These are phyloP conservation scores for Jacaranda mimosifolia DNA, from an alignment of 257 asterid species.

Conservation along the genomic window DNA sequence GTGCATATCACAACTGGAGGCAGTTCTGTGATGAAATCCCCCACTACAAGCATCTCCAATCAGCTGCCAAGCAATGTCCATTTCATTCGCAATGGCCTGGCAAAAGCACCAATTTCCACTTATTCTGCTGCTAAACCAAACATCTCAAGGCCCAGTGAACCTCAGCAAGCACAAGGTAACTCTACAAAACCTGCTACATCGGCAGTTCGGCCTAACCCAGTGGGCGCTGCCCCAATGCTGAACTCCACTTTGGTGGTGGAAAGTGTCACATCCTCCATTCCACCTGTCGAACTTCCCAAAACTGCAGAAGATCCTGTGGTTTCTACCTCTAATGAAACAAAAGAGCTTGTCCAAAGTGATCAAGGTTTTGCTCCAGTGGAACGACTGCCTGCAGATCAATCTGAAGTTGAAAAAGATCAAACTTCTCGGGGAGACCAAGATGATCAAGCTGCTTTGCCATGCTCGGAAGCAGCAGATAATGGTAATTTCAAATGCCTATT, in stretches of 20 bases:
- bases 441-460: conserved; percentile 35
- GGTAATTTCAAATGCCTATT: conserved; percentile 26
- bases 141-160: conserved; percentile 45
- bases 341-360: conserved; percentile 37
- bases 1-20: conserved; percentile 62
- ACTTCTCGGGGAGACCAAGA: conserved; percentile 43
- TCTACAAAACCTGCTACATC: conserved; percentile 47
- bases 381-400: conserved; percentile 39
- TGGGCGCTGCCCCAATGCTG: conserved; percentile 33
- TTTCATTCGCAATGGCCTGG: conserved; percentile 69
- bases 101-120: conserved; percentile 58
- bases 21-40: conserved; percentile 53
- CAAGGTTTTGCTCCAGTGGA: conserved; percentile 37
- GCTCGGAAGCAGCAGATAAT: conserved; percentile 28
- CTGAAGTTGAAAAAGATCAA: conserved; percentile 42
- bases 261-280: conserved; percentile 31
- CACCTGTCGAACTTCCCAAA: conserved; percentile 34
- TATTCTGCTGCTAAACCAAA: conserved; percentile 47
- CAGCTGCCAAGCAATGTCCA: conserved; percentile 88
- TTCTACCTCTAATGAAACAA: conserved; percentile 34
- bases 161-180: conserved; percentile 48
- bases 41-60: conserved; percentile 48
- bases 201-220: conserved; percentile 37
- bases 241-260: conserved; percentile 36
- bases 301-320: conserved; percentile 30